Percentiles rank a stretch among this genome's conserved stretches.
phyloP scores from a whole-genome alignment of 108 stramenopile genomes.

The Cyclotella sp. region DNA sequence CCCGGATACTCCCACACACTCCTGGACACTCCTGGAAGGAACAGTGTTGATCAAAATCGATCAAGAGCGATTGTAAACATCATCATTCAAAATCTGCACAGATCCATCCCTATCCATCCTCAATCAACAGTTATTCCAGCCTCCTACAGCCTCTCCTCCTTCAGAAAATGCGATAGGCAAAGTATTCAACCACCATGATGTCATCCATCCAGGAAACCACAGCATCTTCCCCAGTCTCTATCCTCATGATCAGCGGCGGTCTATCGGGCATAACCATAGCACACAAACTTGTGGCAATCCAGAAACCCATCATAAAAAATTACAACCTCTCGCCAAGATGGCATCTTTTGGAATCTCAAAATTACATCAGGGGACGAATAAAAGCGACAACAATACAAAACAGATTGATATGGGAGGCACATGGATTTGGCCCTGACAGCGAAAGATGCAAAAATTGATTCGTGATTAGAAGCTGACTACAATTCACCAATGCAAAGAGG shows the following conservation, averaged over 20 bases:
- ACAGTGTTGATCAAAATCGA: too few species aligned
- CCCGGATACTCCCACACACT: too few species aligned
- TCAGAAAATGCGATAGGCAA: too few species aligned
- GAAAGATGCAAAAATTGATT: conserved; percentile 22
- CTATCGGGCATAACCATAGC: neutral
- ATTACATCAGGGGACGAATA: conserved; percentile 58
- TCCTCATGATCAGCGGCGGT: neutral
- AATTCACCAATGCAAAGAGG: conserved; percentile 33
- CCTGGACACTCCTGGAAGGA: too few species aligned
- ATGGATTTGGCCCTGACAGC: conserved; percentile 65
- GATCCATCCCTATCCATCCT: too few species aligned
- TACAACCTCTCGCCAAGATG: conserved; percentile 4
- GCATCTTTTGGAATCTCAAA: conserved; percentile 56
- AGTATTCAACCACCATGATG: neutral
- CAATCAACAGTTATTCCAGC: too few species aligned
- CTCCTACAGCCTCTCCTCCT: too few species aligned
- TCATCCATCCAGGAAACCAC: conserved; percentile 4
- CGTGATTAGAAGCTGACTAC: conserved; percentile 11
- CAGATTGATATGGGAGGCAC: conserved; percentile 66
- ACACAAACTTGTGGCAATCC: neutral
- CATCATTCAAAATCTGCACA: too few species aligned
- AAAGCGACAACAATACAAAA: conserved; percentile 47
- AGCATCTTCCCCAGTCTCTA: neutral
- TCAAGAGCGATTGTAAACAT: too few species aligned
- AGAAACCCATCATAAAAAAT: too few species aligned